These are phyloP conservation scores for Ophioceras dolichostomum DNA, from an alignment of 2,329 filamentous ascomycete species.

Conservation along the genomic window DNA sequence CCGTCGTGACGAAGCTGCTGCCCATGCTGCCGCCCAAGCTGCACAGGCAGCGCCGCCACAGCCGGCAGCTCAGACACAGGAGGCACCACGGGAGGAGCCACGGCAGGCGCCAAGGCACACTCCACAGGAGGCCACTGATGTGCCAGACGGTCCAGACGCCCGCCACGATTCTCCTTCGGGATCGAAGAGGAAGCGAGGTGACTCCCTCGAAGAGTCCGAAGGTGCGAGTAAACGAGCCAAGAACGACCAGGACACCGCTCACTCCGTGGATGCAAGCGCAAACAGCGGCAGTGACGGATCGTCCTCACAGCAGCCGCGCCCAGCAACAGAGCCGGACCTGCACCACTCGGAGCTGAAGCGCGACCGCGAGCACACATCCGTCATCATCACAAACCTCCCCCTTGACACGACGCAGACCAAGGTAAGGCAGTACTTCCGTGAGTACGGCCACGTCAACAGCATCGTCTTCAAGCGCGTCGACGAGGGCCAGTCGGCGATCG, in stretches of 20 bases:
- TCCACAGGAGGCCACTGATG: no score
- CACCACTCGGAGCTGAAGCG: slow-evolving; percentile 47
- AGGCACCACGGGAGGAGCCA: slow-evolving; percentile 9
- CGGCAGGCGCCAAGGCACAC: no score
- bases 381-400: slow-evolving; percentile 72
- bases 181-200: slow-evolving; percentile 65
- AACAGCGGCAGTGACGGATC: slow-evolving; percentile 11
- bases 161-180: slow-evolving; percentile 23
- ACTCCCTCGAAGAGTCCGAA: slow-evolving; percentile 33
- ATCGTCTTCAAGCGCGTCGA: slow-evolving; percentile 55
- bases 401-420: slow-evolving; percentile 55
- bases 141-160: no score
- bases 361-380: slow-evolving; percentile 80
- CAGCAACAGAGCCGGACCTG: slow-evolving; percentile 11
- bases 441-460: slow-evolving; percentile 75
- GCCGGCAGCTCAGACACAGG: slow-evolving; percentile 10
- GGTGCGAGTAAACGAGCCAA: slow-evolving; percentile 55
- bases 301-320: neutral
- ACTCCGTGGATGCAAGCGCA: slow-evolving; percentile 8
- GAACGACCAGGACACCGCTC: slow-evolving; percentile 20
- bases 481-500: slow-evolving; percentile 49
- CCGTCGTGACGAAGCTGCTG: slow-evolving; percentile 52
- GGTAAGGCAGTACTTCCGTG: slow-evolving; percentile 80
- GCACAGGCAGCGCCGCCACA: slow-evolving; percentile 13
- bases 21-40: slow-evolving; percentile 37